These are phyloP conservation scores for Peltaster fructicola DNA, from an alignment of 2,329 filamentous ascomycete genomes.

Conservation along the genomic window DNA sequence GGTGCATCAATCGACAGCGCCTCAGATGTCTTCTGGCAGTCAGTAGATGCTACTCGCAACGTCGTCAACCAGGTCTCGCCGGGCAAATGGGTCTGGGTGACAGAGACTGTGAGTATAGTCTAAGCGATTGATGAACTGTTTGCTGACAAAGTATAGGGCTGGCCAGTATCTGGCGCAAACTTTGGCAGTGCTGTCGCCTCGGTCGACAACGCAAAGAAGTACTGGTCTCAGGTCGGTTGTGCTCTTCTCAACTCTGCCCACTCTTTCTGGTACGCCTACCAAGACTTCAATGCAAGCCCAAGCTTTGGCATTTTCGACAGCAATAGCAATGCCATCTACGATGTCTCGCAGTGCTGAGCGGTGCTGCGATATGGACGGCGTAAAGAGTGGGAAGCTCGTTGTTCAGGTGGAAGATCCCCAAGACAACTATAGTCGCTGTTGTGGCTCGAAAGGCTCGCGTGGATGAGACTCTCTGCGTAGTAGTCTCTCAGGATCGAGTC, in stretches of 20 bases:
- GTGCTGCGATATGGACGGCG: too few species aligned
- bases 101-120: slow-evolving; percentile 15
- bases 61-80: slow-evolving; percentile 27
- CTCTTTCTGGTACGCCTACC: slow-evolving; percentile 45
- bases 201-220: slow-evolving; percentile 41
- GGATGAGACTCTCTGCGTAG: too few species aligned
- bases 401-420: too few species aligned
- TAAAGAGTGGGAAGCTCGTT: too few species aligned
- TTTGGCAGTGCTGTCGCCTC: slow-evolving; percentile 39
- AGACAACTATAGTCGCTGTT: too few species aligned
- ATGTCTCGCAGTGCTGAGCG: too few species aligned
- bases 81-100: slow-evolving; percentile 15
- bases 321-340: slow-evolving; percentile 17
- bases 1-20: slow-evolving; percentile 39
- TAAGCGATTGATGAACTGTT: slow-evolving; percentile 7
- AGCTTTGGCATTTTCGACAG: slow-evolving; percentile 24
- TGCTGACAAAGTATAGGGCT: slow-evolving; percentile 41
- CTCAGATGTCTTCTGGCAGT: slow-evolving; percentile 34
- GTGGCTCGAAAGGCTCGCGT: too few species aligned
- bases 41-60: slow-evolving; percentile 19
- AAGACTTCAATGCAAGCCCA: slow-evolving; percentile 31
- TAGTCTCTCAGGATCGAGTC: too few species aligned
- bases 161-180: slow-evolving; percentile 38
- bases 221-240: slow-evolving; percentile 47
- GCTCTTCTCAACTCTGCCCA: slow-evolving; percentile 32